Evolutionary conservation across 768 basidiomycete genomes (phyloP).

Genomic region (Rhizopogon rudus): DNA sequence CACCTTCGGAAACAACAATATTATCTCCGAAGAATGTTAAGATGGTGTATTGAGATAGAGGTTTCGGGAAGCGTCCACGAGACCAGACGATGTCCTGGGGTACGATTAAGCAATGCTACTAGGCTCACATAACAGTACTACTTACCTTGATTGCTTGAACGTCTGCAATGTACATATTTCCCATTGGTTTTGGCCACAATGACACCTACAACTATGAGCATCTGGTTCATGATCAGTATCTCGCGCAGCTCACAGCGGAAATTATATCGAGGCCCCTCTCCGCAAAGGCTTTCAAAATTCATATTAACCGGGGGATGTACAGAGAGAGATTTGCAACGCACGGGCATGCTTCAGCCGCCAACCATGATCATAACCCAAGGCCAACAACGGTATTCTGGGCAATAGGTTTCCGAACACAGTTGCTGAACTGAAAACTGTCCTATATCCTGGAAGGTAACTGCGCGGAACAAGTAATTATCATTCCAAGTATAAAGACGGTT

Average conservation of each 20-base stretch:
- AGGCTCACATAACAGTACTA: neutral
- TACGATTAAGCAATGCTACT: neutral
- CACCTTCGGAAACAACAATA: constrained; percentile 57
- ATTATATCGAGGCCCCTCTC: constrained; percentile 31
- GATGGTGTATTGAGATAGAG: constrained; percentile 38
- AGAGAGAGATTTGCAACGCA: neutral
- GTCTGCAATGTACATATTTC: constrained; percentile 27
- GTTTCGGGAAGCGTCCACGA: constrained; percentile 46
- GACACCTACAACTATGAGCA: neutral
- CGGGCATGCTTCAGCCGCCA: constrained; percentile 5
- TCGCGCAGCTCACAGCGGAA: constrained; percentile 26
- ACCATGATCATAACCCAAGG: constrained; percentile 1
- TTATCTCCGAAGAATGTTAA: constrained; percentile 54
- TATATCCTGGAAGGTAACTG: constrained; percentile 5
- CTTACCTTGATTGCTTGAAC: constrained; percentile 35
- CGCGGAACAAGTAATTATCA: neutral
- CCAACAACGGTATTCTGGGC: neutral
- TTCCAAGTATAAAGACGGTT: neutral
- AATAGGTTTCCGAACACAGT: neutral
- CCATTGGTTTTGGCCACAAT: constrained; percentile 6
- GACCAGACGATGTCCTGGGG: constrained; percentile 15
- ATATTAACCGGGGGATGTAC: neutral
- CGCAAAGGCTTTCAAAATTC: constrained; percentile 23
- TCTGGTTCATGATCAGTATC: neutral
- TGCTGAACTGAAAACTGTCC: neutral